phyloP scores from a whole-genome alignment of 2,329 filamentous ascomycete species.

The Botrytis squamosa region DNA sequence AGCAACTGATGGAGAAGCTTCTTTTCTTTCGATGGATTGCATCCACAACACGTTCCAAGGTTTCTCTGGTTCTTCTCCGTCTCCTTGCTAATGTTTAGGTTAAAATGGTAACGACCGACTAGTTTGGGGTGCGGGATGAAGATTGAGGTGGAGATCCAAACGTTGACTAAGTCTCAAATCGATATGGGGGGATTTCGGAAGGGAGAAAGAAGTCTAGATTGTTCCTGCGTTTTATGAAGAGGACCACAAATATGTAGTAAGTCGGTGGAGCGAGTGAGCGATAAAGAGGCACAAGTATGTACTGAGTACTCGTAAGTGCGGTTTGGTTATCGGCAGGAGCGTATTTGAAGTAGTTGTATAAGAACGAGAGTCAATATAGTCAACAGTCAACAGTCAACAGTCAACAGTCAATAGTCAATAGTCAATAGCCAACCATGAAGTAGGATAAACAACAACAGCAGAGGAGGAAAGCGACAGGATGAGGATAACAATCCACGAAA shows the following conservation, averaged over 20 bases:
- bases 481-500: conserved; percentile 7
- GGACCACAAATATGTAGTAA: not conserved
- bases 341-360: not conserved
- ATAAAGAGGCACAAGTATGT: not conserved
- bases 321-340: not conserved
- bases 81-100: not conserved
- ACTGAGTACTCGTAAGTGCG: not conserved
- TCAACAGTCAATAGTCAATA: too few relatives aligned
- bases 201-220: conserved; percentile 1
- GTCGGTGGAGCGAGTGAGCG: not conserved
- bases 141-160: conserved; percentile 7
- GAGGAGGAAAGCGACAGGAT: not conserved
- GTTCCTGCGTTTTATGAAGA: conserved; percentile 14
- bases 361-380: not conserved
- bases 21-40: not conserved
- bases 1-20: conserved; percentile 8
- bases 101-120: not conserved
- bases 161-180: not conserved
- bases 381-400: too few relatives aligned
- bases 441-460: not conserved
- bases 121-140: conserved; percentile 5
- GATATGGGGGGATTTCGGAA: not conserved
- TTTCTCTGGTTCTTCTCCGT: not conserved
- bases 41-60: conserved; percentile 8
- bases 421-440: too few relatives aligned